Conservation (phyloP, 1,139 yeast species). For the Kluyveromyces sp. region DNA sequence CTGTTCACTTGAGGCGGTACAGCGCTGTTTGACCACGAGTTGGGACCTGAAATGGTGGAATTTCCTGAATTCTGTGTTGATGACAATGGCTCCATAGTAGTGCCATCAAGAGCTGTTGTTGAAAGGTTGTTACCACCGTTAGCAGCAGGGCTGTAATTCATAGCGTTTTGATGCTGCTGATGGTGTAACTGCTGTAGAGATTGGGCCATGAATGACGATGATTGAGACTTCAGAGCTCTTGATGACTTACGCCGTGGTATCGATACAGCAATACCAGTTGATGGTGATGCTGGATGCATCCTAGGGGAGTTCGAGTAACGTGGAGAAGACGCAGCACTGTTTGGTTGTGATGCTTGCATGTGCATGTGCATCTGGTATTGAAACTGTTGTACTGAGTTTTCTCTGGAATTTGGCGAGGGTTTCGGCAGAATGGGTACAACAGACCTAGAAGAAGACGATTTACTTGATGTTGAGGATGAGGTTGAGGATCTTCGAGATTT, state of each 20-base stretch:
- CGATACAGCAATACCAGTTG: slow-evolving; percentile 20
- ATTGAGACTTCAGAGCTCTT: slow-evolving; percentile 22
- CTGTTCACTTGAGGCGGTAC: slow-evolving; percentile 10
- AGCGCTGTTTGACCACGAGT: slow-evolving; percentile 14
- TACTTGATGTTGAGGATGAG: slow-evolving; percentile 25
- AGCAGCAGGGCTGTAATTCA: background rate
- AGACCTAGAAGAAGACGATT: slow-evolving; percentile 26
- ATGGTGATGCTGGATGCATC: slow-evolving; percentile 8
- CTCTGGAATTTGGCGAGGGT: slow-evolving; percentile 20
- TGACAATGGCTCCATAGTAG: background rate
- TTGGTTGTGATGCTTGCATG: slow-evolving; percentile 10
- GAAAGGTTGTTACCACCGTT: background rate
- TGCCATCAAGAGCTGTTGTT: background rate
- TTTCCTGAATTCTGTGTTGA: slow-evolving; percentile 9
- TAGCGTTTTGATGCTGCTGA: slow-evolving; percentile 9
- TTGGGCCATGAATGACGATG: slow-evolving; percentile 27
- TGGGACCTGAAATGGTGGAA: slow-evolving; percentile 15
- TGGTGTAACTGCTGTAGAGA: slow-evolving; percentile 24
- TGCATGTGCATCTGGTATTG: slow-evolving; percentile 7
- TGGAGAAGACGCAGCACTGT: slow-evolving; percentile 30
- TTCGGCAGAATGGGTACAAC: slow-evolving; percentile 32
- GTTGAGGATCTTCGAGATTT: slow-evolving; percentile 29
- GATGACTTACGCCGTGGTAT: slow-evolving; percentile 28
- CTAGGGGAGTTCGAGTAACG: slow-evolving; percentile 16
- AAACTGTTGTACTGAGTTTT: slow-evolving; percentile 3